These are phyloP conservation scores for Camellia sinensis DNA, from an alignment of 148 eudicot genomes.

Conservation along the genomic window DNA sequence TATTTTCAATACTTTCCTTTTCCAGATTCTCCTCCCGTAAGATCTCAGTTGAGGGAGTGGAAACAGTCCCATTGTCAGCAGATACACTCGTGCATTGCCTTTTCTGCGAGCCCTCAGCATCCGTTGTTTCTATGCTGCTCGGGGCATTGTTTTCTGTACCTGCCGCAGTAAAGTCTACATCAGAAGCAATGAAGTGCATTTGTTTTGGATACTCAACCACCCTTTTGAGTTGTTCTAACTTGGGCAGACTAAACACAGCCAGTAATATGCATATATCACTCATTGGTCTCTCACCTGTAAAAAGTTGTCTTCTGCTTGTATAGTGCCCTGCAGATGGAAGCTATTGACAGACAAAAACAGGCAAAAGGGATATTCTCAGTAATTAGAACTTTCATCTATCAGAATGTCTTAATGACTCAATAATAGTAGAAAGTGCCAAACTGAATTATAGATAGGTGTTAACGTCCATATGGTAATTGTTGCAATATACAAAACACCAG, in stretches of 20 bases:
- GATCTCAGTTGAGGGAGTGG: not conserved
- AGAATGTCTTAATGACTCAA: not conserved
- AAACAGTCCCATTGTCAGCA: not conserved
- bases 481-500: not conserved
- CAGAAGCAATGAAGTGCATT: not conserved
- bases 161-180: not conserved
- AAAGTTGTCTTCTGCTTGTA: too few relatives aligned
- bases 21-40: not conserved
- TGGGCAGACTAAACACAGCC: too few relatives aligned
- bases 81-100: too few relatives aligned
- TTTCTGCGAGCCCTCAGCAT: too few relatives aligned
- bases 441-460: not conserved
- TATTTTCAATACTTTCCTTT: not conserved
- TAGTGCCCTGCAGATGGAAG: too few relatives aligned
- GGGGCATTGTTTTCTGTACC: too few relatives aligned
- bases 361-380: not conserved
- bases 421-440: not conserved
- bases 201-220: too few relatives aligned
- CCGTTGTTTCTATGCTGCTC: too few relatives aligned
- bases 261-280: too few relatives aligned
- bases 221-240: too few relatives aligned
- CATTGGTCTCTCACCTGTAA: too few relatives aligned
- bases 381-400: not conserved
- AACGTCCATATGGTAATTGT: not conserved
- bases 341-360: not conserved